A percentile compares a stretch with the other conserved stretches of the same genome.
Conservation (phyloP, 257 asterid genomes). For the Galeopsis tetrahit region DNA sequence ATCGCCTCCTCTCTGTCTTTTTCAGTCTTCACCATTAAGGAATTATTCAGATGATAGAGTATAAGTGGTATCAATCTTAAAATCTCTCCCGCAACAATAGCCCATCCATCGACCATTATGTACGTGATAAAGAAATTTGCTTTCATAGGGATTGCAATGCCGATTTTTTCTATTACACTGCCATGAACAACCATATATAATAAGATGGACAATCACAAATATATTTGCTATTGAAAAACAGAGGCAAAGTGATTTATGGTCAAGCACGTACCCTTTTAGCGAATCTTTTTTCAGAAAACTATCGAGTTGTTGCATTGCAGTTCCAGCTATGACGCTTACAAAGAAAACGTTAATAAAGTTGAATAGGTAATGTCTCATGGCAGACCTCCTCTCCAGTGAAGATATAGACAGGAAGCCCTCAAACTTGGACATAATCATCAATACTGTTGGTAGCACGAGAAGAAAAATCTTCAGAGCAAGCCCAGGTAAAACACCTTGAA, state of each 20-base stretch:
- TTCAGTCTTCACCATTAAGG: constrained; percentile 88
- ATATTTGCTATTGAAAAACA: neutral
- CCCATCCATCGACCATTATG: constrained; percentile 96
- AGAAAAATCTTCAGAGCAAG: constrained; percentile 88
- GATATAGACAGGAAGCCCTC: constrained; percentile 82
- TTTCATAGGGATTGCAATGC: constrained; percentile 92
- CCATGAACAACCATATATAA: constrained; percentile 33
- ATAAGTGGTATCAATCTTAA: constrained; percentile 75
- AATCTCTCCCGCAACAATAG: constrained; percentile 91
- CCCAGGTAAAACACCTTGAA: constrained; percentile 93
- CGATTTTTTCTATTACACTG: constrained; percentile 74
- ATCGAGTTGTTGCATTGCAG: constrained; percentile 76
- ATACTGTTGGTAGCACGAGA: constrained; percentile 70
- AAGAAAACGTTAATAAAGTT: constrained; percentile 88
- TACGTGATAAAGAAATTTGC: constrained; percentile 92
- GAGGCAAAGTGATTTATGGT: constrained; percentile 17
- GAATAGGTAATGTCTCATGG: constrained; percentile 74
- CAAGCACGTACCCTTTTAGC: constrained; percentile 60
- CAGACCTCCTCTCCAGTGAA: constrained; percentile 86
- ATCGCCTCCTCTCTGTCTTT: constrained; percentile 85
- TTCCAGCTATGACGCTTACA: constrained; percentile 84
- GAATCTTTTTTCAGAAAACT: constrained; percentile 59
- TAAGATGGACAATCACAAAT: neutral
- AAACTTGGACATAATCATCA: constrained; percentile 87
- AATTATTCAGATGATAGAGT: constrained; percentile 74